Evolutionary conservation across 2,329 filamentous ascomycete genomes (phyloP).

Genomic region (Ophiostoma tasmaniense): DNA sequence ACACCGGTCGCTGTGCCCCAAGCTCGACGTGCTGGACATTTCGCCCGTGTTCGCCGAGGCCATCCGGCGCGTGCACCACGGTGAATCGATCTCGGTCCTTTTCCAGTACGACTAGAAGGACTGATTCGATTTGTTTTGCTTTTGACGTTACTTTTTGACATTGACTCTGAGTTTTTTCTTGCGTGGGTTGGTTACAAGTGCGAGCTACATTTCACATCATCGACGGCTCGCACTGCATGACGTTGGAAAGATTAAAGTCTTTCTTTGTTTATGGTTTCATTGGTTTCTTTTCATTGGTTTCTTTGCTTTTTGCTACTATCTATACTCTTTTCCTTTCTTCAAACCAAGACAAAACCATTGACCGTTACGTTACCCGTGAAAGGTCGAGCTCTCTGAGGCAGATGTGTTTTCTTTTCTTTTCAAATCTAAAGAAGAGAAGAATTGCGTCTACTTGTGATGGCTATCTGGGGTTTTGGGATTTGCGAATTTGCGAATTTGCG

Average conservation of each 20-base stretch:
- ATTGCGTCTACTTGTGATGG: background rate
- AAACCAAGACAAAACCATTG: conserved; percentile 4
- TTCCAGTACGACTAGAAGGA: conserved; percentile 70
- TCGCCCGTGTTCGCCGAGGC: conserved; percentile 90
- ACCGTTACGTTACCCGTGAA: conserved; percentile 4
- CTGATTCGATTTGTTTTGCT: background rate
- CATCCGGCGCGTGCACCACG: conserved; percentile 91
- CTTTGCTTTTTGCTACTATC: background rate
- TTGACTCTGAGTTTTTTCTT: background rate
- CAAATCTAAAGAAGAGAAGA: no score
- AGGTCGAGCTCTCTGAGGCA: background rate
- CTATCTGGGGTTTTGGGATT: background rate
- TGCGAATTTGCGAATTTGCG: background rate
- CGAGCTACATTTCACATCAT: background rate
- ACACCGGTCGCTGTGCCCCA: conserved; percentile 67
- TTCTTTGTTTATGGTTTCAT: background rate
- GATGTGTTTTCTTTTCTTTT: background rate
- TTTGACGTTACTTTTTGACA: background rate
- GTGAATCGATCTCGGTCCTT: conserved; percentile 92
- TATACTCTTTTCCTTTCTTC: conserved; percentile 6
- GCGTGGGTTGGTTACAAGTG: background rate
- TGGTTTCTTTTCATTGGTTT: no score
- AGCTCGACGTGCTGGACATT: conserved; percentile 86
- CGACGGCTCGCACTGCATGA: background rate
- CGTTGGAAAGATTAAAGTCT: background rate